These are phyloP conservation scores for Condylostoma magnum DNA, from an alignment of 169 alveolate species.

Conservation along the genomic window DNA sequence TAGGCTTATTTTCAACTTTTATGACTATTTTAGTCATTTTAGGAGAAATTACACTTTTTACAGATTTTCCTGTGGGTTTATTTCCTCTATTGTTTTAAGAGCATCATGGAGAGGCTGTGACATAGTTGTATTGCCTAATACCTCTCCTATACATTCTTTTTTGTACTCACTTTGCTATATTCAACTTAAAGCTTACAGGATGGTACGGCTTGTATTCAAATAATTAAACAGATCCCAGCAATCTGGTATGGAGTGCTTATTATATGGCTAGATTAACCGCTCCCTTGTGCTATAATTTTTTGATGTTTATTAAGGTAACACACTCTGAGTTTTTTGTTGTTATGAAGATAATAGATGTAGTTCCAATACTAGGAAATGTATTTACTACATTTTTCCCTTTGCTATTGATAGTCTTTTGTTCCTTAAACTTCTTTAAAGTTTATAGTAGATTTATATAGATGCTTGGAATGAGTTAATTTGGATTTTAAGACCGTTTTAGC, in stretches of 20 bases:
- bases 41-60: conserved; percentile 9
- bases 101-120: neutral
- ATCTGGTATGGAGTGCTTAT: conserved; percentile 45
- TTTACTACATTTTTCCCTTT: conserved; percentile 52
- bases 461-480: conserved; percentile 36
- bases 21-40: conserved; percentile 17
- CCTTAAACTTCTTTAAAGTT: conserved; percentile 32
- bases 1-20: neutral
- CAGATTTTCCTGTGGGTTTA: neutral
- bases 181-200: conserved; percentile 42
- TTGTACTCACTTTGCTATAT: conserved; percentile 23
- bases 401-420: conserved; percentile 35
- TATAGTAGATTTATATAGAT: conserved; percentile 43
- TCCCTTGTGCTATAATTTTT: conserved; percentile 49
- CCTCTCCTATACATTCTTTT: conserved; percentile 30
- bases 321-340: conserved; percentile 26
- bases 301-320: conserved; percentile 25
- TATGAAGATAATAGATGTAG: conserved; percentile 43
- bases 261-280: conserved; percentile 51
- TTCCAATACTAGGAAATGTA: conserved; percentile 51
- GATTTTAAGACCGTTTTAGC: conserved; percentile 33
- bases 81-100: conserved; percentile 8
- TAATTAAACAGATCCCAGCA: conserved; percentile 51
- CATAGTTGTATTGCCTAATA: conserved; percentile 1
- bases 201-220: conserved; percentile 47